Conservation (phyloP, 352 stramenopile species). For the Pythium coloratum region DNA sequence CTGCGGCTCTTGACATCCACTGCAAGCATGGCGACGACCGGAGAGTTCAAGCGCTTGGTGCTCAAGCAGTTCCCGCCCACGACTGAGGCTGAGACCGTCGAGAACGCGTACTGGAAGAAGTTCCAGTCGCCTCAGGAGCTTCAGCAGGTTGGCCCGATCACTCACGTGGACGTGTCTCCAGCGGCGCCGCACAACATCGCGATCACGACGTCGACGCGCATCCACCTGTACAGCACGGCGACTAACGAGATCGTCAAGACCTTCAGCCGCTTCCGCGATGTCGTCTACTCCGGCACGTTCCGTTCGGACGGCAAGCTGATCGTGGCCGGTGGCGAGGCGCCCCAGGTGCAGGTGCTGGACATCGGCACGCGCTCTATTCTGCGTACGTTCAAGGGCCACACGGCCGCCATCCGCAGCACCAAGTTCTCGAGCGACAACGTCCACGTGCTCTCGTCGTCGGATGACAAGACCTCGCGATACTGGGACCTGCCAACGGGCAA, state of each 20-base stretch:
- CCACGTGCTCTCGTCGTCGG: slow-evolving; percentile 87
- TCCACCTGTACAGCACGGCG: slow-evolving; percentile 82
- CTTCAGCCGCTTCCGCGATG: slow-evolving; percentile 87
- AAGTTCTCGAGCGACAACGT: slow-evolving; percentile 83
- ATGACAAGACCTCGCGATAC: slow-evolving; percentile 89
- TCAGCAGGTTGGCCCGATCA: slow-evolving; percentile 82
- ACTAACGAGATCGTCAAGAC: slow-evolving; percentile 87
- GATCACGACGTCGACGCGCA: slow-evolving; percentile 86
- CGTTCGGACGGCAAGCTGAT: slow-evolving; percentile 87
- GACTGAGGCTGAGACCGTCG: slow-evolving; percentile 72
- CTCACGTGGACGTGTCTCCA: slow-evolving; percentile 84
- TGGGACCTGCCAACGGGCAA: slow-evolving; percentile 89
- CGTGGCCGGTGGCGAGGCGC: slow-evolving; percentile 75
- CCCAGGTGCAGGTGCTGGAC: slow-evolving; percentile 85
- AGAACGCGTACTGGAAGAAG: slow-evolving; percentile 90
- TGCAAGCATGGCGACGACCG: slow-evolving; percentile 55
- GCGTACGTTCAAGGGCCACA: slow-evolving; percentile 87
- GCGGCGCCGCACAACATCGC: slow-evolving; percentile 78
- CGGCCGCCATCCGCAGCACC: slow-evolving; percentile 67
- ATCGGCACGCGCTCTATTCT: slow-evolving; percentile 82
- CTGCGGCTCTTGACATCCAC: background rate
- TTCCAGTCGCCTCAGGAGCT: slow-evolving; percentile 82
- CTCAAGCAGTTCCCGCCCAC: slow-evolving; percentile 86
- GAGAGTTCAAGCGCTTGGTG: slow-evolving; percentile 85
- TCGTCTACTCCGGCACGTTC: slow-evolving; percentile 87